phyloP scores from a whole-genome alignment of 2,329 filamentous ascomycete genomes.

The Aspergillus thermomutatus region DNA sequence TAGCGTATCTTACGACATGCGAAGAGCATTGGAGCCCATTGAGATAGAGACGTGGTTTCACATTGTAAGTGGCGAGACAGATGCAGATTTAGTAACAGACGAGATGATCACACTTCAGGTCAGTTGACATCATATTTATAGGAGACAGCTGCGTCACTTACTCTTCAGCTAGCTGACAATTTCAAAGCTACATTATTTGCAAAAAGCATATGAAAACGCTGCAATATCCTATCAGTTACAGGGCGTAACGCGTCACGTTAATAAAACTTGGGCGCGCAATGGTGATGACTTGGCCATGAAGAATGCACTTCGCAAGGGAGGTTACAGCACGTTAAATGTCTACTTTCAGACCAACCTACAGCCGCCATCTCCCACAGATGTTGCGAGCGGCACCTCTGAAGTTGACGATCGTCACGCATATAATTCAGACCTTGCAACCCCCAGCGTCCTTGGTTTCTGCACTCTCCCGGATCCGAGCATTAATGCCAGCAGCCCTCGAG shows the following conservation, averaged over 20 bases:
- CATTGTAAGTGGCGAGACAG: constrained; percentile 34
- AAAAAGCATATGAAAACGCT: constrained; percentile 44
- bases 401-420: constrained; percentile 24
- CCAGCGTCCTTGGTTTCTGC: constrained; percentile 52
- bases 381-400: constrained; percentile 13
- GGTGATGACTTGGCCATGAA: constrained; percentile 52
- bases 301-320: constrained; percentile 50
- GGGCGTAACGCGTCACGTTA: constrained; percentile 49
- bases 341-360: constrained; percentile 58
- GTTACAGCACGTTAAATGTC: constrained; percentile 54
- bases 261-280: constrained; percentile 54
- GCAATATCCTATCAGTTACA: constrained; percentile 50
- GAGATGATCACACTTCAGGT: constrained; percentile 37
- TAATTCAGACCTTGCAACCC: constrained; percentile 13
- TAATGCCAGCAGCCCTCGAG: constrained; percentile 34
- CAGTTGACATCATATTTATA: constrained; percentile 12
- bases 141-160: neutral
- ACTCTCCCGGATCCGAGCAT: constrained; percentile 45
- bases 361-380: constrained; percentile 18
- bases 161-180: constrained; percentile 1
- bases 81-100: constrained; percentile 26
- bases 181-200: constrained; percentile 35
- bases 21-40: constrained; percentile 23
- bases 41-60: constrained; percentile 44
- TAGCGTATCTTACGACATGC: constrained; percentile 12